Base-by-base conservation (phyloP, 768 basidiomycete genomes). In the Coprinopsis marcescibilis region DNA sequence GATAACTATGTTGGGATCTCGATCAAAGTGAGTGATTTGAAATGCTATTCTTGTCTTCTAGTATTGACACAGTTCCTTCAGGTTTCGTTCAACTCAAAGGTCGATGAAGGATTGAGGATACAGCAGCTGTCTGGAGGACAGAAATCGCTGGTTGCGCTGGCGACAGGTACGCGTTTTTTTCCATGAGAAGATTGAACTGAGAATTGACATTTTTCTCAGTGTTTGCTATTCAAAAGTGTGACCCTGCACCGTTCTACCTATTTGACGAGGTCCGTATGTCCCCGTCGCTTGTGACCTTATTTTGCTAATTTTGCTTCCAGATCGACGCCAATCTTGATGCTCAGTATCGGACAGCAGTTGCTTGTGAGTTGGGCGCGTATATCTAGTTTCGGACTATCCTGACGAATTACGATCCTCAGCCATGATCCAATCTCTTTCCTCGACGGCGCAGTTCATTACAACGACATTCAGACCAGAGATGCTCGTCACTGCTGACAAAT, bases 51-150 rank as follows among this genome's bases (percentile, higher is more conserved):
- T 12, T 2, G n/a, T 21, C 35, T 15, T 11, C n/a, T 51, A 11
- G 7, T 27, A 25, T 25, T 36, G 35, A 36, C 35, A 17, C 15
- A 7, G 10, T 8, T 8, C 17, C 6, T 8, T 17, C 7, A 91
- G 89, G 94, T 98, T 5, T 98, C 95, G 1, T 99, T 99, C 77
- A 98, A 99, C 67, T 97, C 94, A 2, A 97, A 97, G 65, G 85
- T 86, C 3, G 94, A 98, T 60, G 96, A 99, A 64, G 95, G 96
- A 0, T 70, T 98, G 45, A 81, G 91, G 47, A 97, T 99, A 54
- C 93, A 96, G 60, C 96, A 99, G 61, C 65, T 99, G 3, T 96
- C 93, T 4, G 96, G 96, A 45, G 96, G 96, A 4, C 96, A 99
- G 55, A 98, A 98, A 63, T 94, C 93, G 0, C 72, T 99, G 5